Base-by-base conservation (phyloP, 768 basidiomycete genomes). In the Pleurotus giganteus region DNA sequence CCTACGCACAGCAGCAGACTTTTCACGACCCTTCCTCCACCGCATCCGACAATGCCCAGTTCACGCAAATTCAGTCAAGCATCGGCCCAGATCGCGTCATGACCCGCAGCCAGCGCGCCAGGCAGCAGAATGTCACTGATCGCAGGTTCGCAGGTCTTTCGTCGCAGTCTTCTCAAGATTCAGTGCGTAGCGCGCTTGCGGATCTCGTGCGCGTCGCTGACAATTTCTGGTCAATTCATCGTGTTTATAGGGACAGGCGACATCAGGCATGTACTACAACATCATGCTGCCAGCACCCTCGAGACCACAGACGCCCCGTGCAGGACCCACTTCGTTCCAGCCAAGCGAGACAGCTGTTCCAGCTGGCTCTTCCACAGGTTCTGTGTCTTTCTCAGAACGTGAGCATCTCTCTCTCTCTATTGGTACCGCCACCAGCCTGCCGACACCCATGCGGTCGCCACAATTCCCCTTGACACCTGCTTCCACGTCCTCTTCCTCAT, bases 71-170 rank as follows among this genome's bases (percentile, higher is more conserved):
- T 34, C 70, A 78, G 11, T 69, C 79, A 27, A 81, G 74, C 68
- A 76, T 81, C 57, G 83, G 82, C 0, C 82, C 83, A 44, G 69
- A 70, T 57, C 79, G 83, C 57, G 68, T 72, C 47, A 56, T 71
- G 28, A 75, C 76, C 36, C 76, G 82, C 37, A 70, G 78, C 36
- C 77, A 76, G 60, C 71, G 68, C 53, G 64, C 69, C 34, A 63
- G 37, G 31, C 49, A 51, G 34, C 55, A 49, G n/a, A 49, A 57
- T 0, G 17, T 24, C 3, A 17, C 47, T 24, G 43, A 47, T 9
- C 55, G 50, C 9, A 39, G 43, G 28, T 54, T 32, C 24, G 36
- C 39, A 23, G 44, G 42, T 28, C 60, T 36, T 6, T 27, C 46
- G 28, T 47, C 57, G 19, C 54, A 60, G 26, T 57, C 55, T 39